A percentile compares a stretch with the other conserved stretches of the same genome.
phyloP scores from a whole-genome alignment of 306 rosid genomes.

The Rosa persica region DNA sequence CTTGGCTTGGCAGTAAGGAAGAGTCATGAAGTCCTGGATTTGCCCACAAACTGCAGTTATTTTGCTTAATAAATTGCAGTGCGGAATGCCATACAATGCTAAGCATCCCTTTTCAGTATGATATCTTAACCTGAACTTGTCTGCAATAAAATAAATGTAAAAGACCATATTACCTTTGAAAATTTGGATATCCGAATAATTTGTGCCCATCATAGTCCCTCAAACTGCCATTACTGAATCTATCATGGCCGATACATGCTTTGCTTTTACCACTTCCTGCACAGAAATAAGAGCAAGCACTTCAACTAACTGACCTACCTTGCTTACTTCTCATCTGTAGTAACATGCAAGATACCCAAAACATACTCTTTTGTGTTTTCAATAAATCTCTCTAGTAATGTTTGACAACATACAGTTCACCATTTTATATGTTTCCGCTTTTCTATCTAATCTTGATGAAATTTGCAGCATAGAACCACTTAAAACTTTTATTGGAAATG shows the following conservation, averaged over 20 bases:
- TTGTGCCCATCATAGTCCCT: neutral
- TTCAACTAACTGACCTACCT: neutral
- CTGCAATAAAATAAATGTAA: no score
- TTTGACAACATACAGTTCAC: no score
- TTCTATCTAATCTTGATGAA: no score
- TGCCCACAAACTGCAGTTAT: neutral
- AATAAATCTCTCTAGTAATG: no score
- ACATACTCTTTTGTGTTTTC: no score
- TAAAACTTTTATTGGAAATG: no score
- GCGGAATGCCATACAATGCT: neutral
- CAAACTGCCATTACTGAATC: neutral
- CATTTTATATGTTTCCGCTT: no score
- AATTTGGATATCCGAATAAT: neutral
- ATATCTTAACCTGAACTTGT: neutral
- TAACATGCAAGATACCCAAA: no score
- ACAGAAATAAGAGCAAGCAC: neutral
- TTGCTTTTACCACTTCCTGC: neutral
- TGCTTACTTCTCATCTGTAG: neutral
- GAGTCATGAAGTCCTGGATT: neutral
- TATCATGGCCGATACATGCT: no score
- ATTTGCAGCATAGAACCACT: no score
- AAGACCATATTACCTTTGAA: neutral
- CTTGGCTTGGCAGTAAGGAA: neutral
- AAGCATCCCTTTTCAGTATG: neutral
- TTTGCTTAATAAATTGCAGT: neutral